Evolutionary conservation across 179 eudicot genomes (phyloP), one percentile per base, ranked within the genome.

Genomic region (Nepenthes alata): DNA sequence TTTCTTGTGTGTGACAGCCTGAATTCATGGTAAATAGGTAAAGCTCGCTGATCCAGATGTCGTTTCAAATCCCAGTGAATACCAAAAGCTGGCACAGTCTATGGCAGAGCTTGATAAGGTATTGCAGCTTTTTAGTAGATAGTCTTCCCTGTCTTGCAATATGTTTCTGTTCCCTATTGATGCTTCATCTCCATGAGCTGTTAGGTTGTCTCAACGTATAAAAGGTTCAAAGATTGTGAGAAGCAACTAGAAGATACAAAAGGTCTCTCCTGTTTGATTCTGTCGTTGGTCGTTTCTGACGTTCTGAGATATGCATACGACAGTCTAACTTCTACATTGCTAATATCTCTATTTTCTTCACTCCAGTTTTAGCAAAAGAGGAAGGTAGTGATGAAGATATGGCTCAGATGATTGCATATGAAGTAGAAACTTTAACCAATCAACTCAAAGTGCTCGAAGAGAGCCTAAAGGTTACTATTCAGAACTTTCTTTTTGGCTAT

Each of bases 1-100:
- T 39, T 16, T 6, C 25, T 5, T 16, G 25, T 45, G 63, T 60
- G 54, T 60, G 35, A 50, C 15, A 50, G 5, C 54, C 10, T 55
- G 55, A 65, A 44, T 13, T 35, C 34, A 39, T 71, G 53, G 56
- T 62, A 57, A 25, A 60, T 66, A 93, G 98, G 82, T 81, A 64
- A 93, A 85, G 78, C 80, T 93, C 69, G 97, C 84, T 72, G 98
- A 89, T 67, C 98, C 97, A 55, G 98, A 93, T 69, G 85, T 93
- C 9, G 88, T 82, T 54, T 90, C 97, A 47, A 93, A 93, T 79
- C 94, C 85, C 13, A 80, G 84, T 58, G 97, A 93, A 65, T 93
- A 93, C 76, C 94, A 87, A 70, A 93, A 89, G 70, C 74, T 89
- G 66, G 98, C 94, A 14, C 94, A 85, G 62, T 93, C 95, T 12